A percentile compares a stretch with the other conserved stretches of the same genome.
phyloP scores from a whole-genome alignment of 305 asterid genomes.

The Caryopteris hybrid region DNA sequence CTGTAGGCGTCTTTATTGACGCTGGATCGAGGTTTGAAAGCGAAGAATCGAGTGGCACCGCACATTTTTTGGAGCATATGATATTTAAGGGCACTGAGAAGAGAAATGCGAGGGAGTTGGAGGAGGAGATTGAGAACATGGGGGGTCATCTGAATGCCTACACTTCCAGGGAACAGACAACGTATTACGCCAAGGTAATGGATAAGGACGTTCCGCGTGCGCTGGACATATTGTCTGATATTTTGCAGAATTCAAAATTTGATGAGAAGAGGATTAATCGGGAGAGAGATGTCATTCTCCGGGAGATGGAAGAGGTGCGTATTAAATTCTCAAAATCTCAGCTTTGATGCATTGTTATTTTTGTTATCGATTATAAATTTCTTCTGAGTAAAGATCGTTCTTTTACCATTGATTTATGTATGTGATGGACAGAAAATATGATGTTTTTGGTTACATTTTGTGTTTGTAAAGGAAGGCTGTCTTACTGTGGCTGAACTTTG shows the following conservation, averaged over 20 bases:
- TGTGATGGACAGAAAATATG: background rate
- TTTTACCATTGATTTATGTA: background rate
- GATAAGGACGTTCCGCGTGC: conserved; percentile 56
- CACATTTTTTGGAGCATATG: conserved; percentile 88
- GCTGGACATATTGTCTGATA: conserved; percentile 68
- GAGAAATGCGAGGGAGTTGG: conserved; percentile 53
- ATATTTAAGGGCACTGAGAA: conserved; percentile 77
- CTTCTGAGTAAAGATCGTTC: background rate
- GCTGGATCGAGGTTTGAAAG: conserved; percentile 89
- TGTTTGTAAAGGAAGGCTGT: background rate
- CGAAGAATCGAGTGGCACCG: conserved; percentile 70
- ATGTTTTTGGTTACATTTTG: background rate
- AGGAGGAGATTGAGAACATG: conserved; percentile 92
- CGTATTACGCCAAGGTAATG: conserved; percentile 70
- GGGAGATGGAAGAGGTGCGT: conserved; percentile 91
- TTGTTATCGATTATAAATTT: too few relatives aligned
- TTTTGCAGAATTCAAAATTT: conserved; percentile 72
- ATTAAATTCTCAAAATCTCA: background rate
- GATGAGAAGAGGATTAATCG: conserved; percentile 53
- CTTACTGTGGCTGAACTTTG: conserved; percentile 1
- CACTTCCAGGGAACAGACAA: conserved; percentile 81
- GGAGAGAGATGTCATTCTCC: conserved; percentile 82
- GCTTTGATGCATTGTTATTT: background rate
- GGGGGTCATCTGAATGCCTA: conserved; percentile 92
- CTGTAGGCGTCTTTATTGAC: conserved; percentile 82